Evolutionary conservation across 208 protist genomes (phyloP).

Genomic region (Leishmania gerbilli): DNA sequence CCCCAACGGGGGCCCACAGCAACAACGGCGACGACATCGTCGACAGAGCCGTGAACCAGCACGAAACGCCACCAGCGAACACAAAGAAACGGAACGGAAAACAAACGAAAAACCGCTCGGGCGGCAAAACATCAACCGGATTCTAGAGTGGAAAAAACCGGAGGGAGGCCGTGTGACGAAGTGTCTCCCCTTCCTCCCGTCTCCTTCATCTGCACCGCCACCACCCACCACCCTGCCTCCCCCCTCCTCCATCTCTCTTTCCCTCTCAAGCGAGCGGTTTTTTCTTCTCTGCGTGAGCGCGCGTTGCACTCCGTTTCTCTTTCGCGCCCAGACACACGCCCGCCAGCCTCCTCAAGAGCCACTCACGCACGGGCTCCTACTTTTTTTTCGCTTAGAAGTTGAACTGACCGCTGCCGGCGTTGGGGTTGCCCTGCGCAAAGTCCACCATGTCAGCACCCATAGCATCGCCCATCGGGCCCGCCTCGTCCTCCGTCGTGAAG

Average conservation of each 20-base stretch:
- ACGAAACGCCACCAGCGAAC: neutral
- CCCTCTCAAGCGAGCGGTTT: neutral
- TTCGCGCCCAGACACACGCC: neutral
- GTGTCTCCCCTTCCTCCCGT: neutral
- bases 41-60: neutral
- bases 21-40: neutral
- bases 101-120: neutral
- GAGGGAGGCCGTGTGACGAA: neutral
- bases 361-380: neutral
- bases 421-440: slow-evolving; percentile 19
- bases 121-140: neutral
- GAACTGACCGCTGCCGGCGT: slow-evolving; percentile 28
- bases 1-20: neutral
- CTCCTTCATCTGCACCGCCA: neutral
- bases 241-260: neutral
- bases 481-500: slow-evolving; percentile 80
- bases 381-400: slow-evolving; percentile 29
- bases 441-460: slow-evolving; percentile 23
- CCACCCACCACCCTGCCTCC: no score
- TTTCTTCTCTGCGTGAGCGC: neutral
- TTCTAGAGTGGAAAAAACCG: neutral
- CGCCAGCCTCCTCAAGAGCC: neutral
- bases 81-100: neutral
- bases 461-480: slow-evolving; percentile 16
- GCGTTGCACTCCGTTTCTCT: neutral